Percentiles rank a stretch among this genome's conserved stretches.
These are phyloP conservation scores for Fusarium circinatum DNA, from an alignment of 2,329 filamentous ascomycete species.

Conservation along the genomic window DNA sequence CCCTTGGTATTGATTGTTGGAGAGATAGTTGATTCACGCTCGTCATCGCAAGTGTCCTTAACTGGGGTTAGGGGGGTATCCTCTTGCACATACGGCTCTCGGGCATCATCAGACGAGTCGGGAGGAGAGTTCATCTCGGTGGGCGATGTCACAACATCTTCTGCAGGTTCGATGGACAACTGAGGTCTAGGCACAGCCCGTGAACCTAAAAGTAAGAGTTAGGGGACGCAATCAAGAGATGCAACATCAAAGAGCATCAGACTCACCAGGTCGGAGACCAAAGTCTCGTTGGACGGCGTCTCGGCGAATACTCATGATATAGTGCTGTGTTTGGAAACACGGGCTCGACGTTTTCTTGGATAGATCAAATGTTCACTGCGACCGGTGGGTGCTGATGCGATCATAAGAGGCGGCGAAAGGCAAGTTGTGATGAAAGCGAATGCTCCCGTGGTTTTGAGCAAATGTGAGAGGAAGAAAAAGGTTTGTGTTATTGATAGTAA, in stretches of 20 bases:
- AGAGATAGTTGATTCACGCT: conserved; percentile 1
- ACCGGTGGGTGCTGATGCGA: background rate
- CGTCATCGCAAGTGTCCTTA: background rate
- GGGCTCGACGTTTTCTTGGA: background rate
- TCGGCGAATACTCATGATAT: conserved; percentile 6
- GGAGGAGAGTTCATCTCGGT: background rate
- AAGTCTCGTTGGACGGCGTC: conserved; percentile 18
- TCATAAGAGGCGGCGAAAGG: background rate
- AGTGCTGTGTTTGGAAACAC: background rate
- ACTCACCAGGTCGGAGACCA: conserved; percentile 18
- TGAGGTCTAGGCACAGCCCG: background rate
- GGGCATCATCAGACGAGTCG: background rate
- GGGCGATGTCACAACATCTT: background rate
- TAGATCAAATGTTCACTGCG: background rate
- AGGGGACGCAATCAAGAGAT: background rate
- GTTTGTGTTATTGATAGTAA: background rate
- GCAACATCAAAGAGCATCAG: background rate
- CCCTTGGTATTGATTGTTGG: background rate
- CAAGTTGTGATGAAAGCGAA: background rate
- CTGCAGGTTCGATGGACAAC: background rate
- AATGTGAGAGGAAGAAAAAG: background rate
- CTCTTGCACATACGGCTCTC: background rate
- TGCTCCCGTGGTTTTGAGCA: background rate
- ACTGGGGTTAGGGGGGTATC: background rate
- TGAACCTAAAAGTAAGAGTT: background rate